These are phyloP conservation scores for Protomyces arabidopsidicola DNA, from an alignment of 1,139 yeast genomes.

Conservation along the genomic window DNA sequence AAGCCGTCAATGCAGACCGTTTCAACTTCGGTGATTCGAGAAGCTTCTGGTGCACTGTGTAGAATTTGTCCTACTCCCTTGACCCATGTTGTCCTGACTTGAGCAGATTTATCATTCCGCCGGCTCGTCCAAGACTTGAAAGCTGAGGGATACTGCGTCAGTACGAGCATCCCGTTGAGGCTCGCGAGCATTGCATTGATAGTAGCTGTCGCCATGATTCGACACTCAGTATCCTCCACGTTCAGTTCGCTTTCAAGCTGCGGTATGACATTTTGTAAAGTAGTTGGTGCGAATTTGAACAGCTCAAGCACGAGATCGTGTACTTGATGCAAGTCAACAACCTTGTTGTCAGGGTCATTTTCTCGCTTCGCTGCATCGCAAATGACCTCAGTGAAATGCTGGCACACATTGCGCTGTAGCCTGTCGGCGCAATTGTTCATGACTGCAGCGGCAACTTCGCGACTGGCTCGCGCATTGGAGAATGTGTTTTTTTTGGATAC, in stretches of 20 bases:
- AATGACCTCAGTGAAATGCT: constrained; percentile 71
- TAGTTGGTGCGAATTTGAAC: constrained; percentile 75
- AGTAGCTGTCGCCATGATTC: constrained; percentile 67
- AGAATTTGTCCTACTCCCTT: constrained; percentile 51
- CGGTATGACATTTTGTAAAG: constrained; percentile 69
- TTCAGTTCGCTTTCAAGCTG: constrained; percentile 69
- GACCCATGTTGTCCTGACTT: constrained; percentile 68
- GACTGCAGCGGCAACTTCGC: constrained; percentile 55
- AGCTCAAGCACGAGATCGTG: constrained; percentile 62
- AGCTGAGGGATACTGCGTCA: constrained; percentile 54
- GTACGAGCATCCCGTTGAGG: constrained; percentile 53
- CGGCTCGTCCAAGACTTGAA: constrained; percentile 74
- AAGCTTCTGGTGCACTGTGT: constrained; percentile 40
- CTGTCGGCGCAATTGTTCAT: constrained; percentile 70
- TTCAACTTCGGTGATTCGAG: constrained; percentile 43
- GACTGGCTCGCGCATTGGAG: constrained; percentile 33
- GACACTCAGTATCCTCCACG: constrained; percentile 60
- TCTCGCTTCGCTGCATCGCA: constrained; percentile 35
- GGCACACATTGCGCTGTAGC: constrained; percentile 72
- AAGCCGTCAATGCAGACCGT: constrained; percentile 56
- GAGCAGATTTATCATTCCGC: constrained; percentile 60
- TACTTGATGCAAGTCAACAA: constrained; percentile 49
- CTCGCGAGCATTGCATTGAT: constrained; percentile 62
- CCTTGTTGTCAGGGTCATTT: constrained; percentile 37
- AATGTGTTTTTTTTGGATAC: background rate